Evolutionary conservation across 2,329 filamentous ascomycete genomes (phyloP).

Genomic region (Hawksworthiomyces lignivorus): DNA sequence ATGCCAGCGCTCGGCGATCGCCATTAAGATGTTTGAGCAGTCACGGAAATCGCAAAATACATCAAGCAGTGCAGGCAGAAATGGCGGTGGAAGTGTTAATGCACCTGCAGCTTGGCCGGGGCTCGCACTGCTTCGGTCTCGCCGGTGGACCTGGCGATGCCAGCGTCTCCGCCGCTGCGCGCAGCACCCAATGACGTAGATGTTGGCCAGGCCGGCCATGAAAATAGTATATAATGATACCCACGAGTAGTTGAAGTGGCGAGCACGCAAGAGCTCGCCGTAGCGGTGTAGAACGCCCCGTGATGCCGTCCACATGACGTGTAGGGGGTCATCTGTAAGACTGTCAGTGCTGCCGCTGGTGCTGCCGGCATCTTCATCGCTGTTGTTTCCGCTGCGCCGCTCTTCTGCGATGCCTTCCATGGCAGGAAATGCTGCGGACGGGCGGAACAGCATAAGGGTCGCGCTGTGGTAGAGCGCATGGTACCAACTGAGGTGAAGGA

Average conservation of each 20-base stretch:
- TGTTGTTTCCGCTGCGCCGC: neutral
- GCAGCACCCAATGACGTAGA: slow-evolving; percentile 15
- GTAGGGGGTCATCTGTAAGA: neutral
- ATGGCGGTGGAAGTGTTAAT: neutral
- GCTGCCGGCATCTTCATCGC: too few species aligned
- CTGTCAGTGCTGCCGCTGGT: neutral
- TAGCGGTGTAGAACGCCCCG: slow-evolving; percentile 1
- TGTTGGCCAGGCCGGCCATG: slow-evolving; percentile 15
- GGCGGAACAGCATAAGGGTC: slow-evolving; percentile 3
- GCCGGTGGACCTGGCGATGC: neutral
- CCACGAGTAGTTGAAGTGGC: slow-evolving; percentile 17
- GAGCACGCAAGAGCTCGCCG: slow-evolving; percentile 6
- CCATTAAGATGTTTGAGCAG: slow-evolving; percentile 17
- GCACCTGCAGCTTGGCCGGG: too few species aligned
- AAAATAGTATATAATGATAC: slow-evolving; percentile 16
- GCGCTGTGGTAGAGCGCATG: slow-evolving; percentile 3
- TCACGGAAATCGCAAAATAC: slow-evolving; percentile 13
- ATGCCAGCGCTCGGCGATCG: slow-evolving; percentile 17
- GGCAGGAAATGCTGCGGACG: slow-evolving; percentile 3
- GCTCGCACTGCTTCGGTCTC: neutral
- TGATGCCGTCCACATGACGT: slow-evolving; percentile 1
- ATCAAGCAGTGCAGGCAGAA: slow-evolving; percentile 10
- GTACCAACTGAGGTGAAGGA: slow-evolving; percentile 3
- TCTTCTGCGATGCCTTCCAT: neutral
- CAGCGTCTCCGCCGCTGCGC: slow-evolving; percentile 2